Evolutionary conservation across 2,329 filamentous ascomycete genomes (phyloP).

Genomic region (Hymenoscyphus fraxineus): DNA sequence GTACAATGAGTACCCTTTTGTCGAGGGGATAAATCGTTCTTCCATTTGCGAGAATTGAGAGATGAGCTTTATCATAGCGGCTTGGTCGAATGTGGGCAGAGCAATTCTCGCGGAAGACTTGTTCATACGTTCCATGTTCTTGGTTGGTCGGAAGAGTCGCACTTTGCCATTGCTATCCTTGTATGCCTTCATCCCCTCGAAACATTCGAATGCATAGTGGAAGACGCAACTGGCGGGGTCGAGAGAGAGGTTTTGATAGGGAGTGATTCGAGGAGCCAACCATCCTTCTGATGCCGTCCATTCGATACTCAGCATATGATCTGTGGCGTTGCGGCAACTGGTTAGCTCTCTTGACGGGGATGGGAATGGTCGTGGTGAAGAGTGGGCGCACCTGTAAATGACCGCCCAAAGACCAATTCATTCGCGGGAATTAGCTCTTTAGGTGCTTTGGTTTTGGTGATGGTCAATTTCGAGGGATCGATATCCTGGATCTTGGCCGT

Average conservation of each 20-base stretch:
- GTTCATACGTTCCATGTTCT: conserved; percentile 95
- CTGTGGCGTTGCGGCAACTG: conserved; percentile 43
- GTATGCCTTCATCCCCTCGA: conserved; percentile 99
- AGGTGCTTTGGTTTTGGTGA: conserved; percentile 72
- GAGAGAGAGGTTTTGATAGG: conserved; percentile 95
- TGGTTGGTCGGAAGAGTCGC: conserved; percentile 88
- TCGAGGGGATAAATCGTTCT: conserved; percentile 81
- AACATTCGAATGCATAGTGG: conserved; percentile 97
- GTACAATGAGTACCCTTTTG: conserved; percentile 89
- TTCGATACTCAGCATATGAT: conserved; percentile 95
- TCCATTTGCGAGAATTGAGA: conserved; percentile 76
- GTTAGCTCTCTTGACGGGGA: conserved; percentile 4
- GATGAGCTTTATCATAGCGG: conserved; percentile 76
- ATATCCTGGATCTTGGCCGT: conserved; percentile 57
- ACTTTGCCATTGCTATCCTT: conserved; percentile 76
- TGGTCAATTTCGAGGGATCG: conserved; percentile 70
- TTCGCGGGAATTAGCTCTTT: conserved; percentile 71
- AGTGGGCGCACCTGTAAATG: conserved; percentile 70
- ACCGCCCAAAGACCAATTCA: conserved; percentile 83
- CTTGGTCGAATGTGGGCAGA: conserved; percentile 76
- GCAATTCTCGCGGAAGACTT: conserved; percentile 88
- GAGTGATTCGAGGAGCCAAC: conserved; percentile 76
- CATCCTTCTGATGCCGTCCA: conserved; percentile 77
- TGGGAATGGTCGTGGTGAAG: not conserved
- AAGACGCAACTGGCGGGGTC: conserved; percentile 96